Base-by-base conservation (phyloP, 2,329 filamentous ascomycete species). In the Apiospora koreana region DNA sequence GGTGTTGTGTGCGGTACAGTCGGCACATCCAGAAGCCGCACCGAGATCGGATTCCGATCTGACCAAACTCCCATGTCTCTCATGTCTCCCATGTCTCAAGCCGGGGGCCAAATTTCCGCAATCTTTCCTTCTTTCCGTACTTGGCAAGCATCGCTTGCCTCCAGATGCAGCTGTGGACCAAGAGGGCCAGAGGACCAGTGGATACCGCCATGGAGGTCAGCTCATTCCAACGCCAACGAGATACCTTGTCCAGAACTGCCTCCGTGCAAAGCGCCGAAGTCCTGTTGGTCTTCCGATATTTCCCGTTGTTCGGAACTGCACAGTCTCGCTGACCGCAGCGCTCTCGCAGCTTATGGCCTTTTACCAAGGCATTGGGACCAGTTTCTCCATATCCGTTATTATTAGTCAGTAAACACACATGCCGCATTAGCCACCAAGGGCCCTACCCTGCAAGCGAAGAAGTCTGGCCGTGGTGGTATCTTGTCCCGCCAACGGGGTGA, bases 181-280 rank as follows among this genome's bases (percentile, higher is more conserved):
- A 58, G 25, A 54, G 25, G 8, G 18, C 16, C 28, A 45, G 38
- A 58, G 50, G 4, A 21, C 9, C 28, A 45, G 38, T 66, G 64
- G 42, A 45, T 66, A 66, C 64, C 64, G n/a, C 23, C 25, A 45
- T 43, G 25, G 25, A 28, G 25, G 38, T 42, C 38, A 66, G 38
- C 38, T 43, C 64, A 45, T 66, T 43, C 38, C 41, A 23, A 23
- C 35, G 31, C 62, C 42, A 66, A 66, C 42, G 23, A 25, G 38
- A 25, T 43, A 31, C n/a, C 64, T n/a, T n/a, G n/a, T n/a, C n/a
- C n/a, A n/a, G n/a, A n/a, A n/a, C 38, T 43, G 23, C 25, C 64
- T 66, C 64, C 64, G 64, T 18, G 38, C 64, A 66, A 66, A 66
- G 38, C 38, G 64, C 64, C 64, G 64, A 66, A 45, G 38, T 65